A percentile compares a stretch with the other conserved stretches of the same genome.
These are phyloP conservation scores for Leishmania tropica DNA, from an alignment of 208 protist genomes.

Conservation along the genomic window DNA sequence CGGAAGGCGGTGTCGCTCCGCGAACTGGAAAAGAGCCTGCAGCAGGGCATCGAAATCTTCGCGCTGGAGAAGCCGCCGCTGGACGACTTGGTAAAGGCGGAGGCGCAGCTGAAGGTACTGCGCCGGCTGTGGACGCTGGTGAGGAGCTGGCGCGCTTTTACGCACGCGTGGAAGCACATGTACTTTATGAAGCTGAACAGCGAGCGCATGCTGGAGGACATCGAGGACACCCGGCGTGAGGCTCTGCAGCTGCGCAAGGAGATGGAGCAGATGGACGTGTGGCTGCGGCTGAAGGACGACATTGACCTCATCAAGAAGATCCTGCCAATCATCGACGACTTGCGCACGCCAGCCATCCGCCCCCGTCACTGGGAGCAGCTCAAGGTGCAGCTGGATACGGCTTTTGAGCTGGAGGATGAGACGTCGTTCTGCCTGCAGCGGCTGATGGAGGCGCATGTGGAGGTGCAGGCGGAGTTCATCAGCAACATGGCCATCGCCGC, in stretches of 20 bases:
- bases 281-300: slow-evolving; percentile 92
- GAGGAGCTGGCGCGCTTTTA: slow-evolving; percentile 91
- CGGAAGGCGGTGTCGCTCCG: slow-evolving; percentile 73
- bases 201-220: slow-evolving; percentile 93
- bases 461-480: slow-evolving; percentile 95
- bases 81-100: slow-evolving; percentile 90
- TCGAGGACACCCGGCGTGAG: slow-evolving; percentile 82
- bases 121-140: slow-evolving; percentile 92
- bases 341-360: slow-evolving; percentile 95
- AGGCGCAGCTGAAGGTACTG: slow-evolving; percentile 87
- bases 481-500: slow-evolving; percentile 92
- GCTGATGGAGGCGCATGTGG: slow-evolving; percentile 94
- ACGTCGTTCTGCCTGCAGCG: slow-evolving; percentile 93
- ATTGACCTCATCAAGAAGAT: slow-evolving; percentile 96
- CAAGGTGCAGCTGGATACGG: slow-evolving; percentile 90
- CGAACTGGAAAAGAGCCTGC: slow-evolving; percentile 73
- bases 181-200: slow-evolving; percentile 93
- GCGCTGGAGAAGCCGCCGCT: slow-evolving; percentile 91
- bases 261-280: slow-evolving; percentile 94
- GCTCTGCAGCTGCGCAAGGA: slow-evolving; percentile 89
- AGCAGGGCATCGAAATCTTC: slow-evolving; percentile 96
- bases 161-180: slow-evolving; percentile 86
- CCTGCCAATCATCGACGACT: slow-evolving; percentile 96
- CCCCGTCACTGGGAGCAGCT: slow-evolving; percentile 94
- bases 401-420: slow-evolving; percentile 92